Conservation (phyloP, 2,329 filamentous ascomycete genomes). For the Pseudopithomyces chartarum region DNA sequence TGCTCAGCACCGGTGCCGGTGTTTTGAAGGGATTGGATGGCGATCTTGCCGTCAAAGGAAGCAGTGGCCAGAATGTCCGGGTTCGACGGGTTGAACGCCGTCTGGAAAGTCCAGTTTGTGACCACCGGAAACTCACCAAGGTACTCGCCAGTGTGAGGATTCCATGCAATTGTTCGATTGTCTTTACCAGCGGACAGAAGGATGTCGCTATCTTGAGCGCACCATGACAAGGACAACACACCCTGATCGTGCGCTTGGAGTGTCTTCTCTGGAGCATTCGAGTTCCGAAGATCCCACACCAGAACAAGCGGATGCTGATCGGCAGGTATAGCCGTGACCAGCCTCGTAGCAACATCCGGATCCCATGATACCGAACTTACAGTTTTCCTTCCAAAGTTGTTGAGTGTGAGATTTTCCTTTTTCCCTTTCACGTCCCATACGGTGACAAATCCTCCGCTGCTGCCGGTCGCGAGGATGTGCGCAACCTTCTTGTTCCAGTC, state of each 20-base stretch:
- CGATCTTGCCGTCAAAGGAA: constrained; percentile 96
- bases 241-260: constrained; percentile 93
- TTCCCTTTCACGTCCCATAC: constrained; percentile 99
- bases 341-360: constrained; percentile 87
- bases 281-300: constrained; percentile 94
- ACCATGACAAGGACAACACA: constrained; percentile 94
- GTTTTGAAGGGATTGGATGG: constrained; percentile 91
- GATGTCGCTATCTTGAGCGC: constrained; percentile 84
- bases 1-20: constrained; percentile 80
- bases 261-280: constrained; percentile 87
- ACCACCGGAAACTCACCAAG: constrained; percentile 95
- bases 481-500: constrained; percentile 99
- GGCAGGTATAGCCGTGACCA: constrained; percentile 88
- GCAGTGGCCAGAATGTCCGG: constrained; percentile 91
- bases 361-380: constrained; percentile 98
- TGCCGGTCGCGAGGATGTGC: constrained; percentile 94
- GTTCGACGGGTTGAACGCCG: constrained; percentile 90
- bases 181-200: constrained; percentile 95
- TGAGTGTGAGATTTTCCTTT: constrained; percentile 94
- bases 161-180: constrained; percentile 95
- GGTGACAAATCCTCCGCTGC: constrained; percentile 90
- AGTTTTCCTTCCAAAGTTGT: constrained; percentile 84
- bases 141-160: constrained; percentile 84
- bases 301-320: constrained; percentile 87
- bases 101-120: constrained; percentile 99